Conservation (phyloP, 202 grass and related monocot genomes). For the Zizania palustris region DNA sequence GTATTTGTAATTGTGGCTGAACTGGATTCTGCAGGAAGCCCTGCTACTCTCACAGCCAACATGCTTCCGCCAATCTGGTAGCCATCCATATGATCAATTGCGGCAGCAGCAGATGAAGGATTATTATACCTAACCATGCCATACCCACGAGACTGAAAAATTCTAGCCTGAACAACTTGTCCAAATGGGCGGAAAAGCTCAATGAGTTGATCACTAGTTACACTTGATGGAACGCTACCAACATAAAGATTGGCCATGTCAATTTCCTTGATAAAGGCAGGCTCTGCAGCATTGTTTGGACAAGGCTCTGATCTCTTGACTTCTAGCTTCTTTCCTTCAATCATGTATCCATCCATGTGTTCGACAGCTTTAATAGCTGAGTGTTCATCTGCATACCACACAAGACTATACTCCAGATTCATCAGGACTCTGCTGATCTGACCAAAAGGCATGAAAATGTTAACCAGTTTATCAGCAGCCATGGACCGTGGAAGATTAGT, state of each 20-base stretch:
- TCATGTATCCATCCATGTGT: constrained; percentile 47
- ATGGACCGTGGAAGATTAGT: constrained; percentile 41
- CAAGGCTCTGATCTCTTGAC: constrained; percentile 39
- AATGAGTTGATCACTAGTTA: constrained; percentile 46
- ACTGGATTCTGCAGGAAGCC: constrained; percentile 8
- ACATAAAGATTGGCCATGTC: constrained; percentile 58
- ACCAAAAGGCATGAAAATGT: constrained; percentile 50
- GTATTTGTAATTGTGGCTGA: constrained; percentile 27
- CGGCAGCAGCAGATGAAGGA: constrained; percentile 47
- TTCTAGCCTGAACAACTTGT: constrained; percentile 48
- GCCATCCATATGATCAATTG: constrained; percentile 52
- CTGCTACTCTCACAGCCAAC: constrained; percentile 51
- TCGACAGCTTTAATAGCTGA: constrained; percentile 32
- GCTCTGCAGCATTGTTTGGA: constrained; percentile 23
- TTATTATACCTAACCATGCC: constrained; percentile 54
- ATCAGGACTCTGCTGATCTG: constrained; percentile 49
- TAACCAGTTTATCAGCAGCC: constrained; percentile 44
- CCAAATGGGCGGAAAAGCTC: constrained; percentile 65
- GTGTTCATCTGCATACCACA: constrained; percentile 42
- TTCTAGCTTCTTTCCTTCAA: constrained; percentile 47
- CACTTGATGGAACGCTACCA: constrained; percentile 43
- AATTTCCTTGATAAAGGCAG: constrained; percentile 47
- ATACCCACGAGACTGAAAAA: constrained; percentile 45
- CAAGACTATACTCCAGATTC: constrained; percentile 33
- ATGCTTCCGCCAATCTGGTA: constrained; percentile 60